Percentiles rank a stretch among this genome's conserved stretches.
Conservation (phyloP, 2,329 filamentous ascomycete species). For the Ceratocystis papillata region DNA sequence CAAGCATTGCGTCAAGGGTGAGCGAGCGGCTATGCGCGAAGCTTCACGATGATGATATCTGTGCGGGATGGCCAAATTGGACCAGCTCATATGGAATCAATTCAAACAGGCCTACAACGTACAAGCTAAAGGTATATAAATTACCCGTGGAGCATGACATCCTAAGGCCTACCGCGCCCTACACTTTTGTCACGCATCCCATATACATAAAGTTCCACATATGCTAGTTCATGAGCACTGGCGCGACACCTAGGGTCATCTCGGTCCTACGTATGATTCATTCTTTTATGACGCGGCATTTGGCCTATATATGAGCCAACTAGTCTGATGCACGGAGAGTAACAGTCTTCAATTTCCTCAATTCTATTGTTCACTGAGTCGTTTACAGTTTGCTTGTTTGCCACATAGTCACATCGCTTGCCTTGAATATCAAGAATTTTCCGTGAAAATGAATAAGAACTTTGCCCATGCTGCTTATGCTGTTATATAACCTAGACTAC, state of each 20-base stretch:
- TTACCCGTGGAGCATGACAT: not conserved
- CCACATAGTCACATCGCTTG: not conserved
- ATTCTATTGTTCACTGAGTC: not conserved
- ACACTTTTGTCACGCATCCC: not conserved
- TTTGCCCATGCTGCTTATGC: not conserved
- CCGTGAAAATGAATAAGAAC: not conserved
- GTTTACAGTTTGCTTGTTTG: not conserved
- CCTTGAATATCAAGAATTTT: not conserved
- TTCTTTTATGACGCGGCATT: not conserved
- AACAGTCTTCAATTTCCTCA: conserved; percentile 1
- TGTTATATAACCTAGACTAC: conserved; percentile 13
- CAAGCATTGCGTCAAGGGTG: conserved; percentile 74
- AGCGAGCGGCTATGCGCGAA: conserved; percentile 43
- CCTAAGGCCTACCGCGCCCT: not conserved
- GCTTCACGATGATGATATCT: conserved; percentile 29
- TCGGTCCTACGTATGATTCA: not conserved
- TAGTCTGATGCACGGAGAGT: not conserved
- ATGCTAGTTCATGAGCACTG: not conserved
- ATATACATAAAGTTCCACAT: conserved; percentile 4
- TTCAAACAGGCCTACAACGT: not conserved
- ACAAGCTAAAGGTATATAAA: conserved; percentile 5
- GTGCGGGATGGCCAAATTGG: conserved; percentile 23
- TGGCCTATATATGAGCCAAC: not conserved
- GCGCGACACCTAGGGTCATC: not conserved
- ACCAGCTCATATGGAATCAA: not conserved